These are phyloP conservation scores for Globisporangium nodosum DNA, from an alignment of 352 stramenopile species.

Conservation along the genomic window DNA sequence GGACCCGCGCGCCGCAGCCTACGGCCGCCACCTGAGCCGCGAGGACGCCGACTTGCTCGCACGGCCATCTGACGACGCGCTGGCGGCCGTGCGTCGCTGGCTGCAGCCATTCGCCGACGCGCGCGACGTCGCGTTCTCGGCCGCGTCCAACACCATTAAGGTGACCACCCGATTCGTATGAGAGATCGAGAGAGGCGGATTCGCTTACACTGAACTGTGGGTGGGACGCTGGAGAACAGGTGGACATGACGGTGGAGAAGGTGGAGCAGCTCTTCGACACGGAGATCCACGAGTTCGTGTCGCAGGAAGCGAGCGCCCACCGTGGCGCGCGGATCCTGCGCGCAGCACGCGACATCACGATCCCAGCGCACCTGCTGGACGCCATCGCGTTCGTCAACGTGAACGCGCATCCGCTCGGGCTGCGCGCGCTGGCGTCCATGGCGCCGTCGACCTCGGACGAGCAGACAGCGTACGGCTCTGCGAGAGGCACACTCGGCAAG, in stretches of 20 bases:
- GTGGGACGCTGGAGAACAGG: slow-evolving; percentile 4
- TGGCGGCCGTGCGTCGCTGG: slow-evolving; percentile 49
- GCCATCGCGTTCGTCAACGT: slow-evolving; percentile 63
- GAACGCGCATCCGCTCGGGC: slow-evolving; percentile 54
- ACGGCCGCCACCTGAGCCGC: slow-evolving; percentile 43
- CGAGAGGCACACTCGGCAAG: slow-evolving; percentile 25
- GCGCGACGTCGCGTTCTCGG: slow-evolving; percentile 23
- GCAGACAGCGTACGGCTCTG: neutral
- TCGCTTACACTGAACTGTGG: too few species aligned
- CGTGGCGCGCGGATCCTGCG: slow-evolving; percentile 31
- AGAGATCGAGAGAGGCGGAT: too few species aligned
- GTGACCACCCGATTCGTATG: slow-evolving; percentile 6
- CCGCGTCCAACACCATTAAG: slow-evolving; percentile 31
- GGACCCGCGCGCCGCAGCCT: slow-evolving; percentile 46
- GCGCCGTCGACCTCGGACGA: slow-evolving; percentile 3
- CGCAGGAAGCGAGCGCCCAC: neutral
- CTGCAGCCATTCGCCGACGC: slow-evolving; percentile 17
- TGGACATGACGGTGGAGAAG: slow-evolving; percentile 34
- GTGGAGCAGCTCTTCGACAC: slow-evolving; percentile 47
- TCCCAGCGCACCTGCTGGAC: slow-evolving; percentile 34
- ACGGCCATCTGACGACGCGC: slow-evolving; percentile 28
- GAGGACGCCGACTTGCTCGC: slow-evolving; percentile 40
- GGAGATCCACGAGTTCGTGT: slow-evolving; percentile 44
- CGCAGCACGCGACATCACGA: slow-evolving; percentile 19
- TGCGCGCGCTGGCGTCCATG: slow-evolving; percentile 37